Base-by-base conservation (phyloP, 257 asterid species). In the Nicotiana tabacum region DNA sequence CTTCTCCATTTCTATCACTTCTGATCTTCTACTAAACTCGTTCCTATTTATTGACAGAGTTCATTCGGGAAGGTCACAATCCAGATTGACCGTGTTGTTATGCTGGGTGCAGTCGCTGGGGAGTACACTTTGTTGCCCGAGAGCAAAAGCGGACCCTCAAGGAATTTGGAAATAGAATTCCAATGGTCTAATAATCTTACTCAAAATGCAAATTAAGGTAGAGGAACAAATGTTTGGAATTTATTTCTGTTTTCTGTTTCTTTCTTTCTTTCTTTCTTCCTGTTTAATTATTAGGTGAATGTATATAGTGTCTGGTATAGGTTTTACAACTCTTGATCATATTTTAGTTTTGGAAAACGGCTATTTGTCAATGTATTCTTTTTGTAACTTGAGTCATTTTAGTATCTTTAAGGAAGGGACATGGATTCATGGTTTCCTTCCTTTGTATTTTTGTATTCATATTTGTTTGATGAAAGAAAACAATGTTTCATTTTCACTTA, bases 91-190 rank as follows among this genome's bases (percentile, higher is more conserved):
- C 98, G 98, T 0, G 98, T 96, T 10, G 99, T 96, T 82, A 96
- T 96, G 99, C 90, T 96, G 64, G 99, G 99, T 11, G 97, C 96
- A 27, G 99, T 96, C 18, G 95, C 99, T 0, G 99, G 99, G 61
- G 99, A 95, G 83, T 95, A 95, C 87, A 91, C 98, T 1, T 76
- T 95, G 61, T 89, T 95, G 66, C 99, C 99, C 0, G 94, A 91
- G 74, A 95, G 99, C 95, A 95, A 93, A 89, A 95, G 97, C 2
- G 99, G 99, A 57, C 97, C 98, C 16, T 89, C 99, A 17, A 92
- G 98, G 88, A 95, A 89, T 82, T 82, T 95, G 90, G 99, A 95
- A 88, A 95, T 95, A 64, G 99, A 95, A 87, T 92, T 95, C 86
- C 98, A 91, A 82, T 95, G 99, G 99, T 95, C 98, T 69, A 92